These are phyloP conservation scores for Claviceps purpurea DNA, from an alignment of 2,329 filamentous ascomycete species.

Conservation along the genomic window DNA sequence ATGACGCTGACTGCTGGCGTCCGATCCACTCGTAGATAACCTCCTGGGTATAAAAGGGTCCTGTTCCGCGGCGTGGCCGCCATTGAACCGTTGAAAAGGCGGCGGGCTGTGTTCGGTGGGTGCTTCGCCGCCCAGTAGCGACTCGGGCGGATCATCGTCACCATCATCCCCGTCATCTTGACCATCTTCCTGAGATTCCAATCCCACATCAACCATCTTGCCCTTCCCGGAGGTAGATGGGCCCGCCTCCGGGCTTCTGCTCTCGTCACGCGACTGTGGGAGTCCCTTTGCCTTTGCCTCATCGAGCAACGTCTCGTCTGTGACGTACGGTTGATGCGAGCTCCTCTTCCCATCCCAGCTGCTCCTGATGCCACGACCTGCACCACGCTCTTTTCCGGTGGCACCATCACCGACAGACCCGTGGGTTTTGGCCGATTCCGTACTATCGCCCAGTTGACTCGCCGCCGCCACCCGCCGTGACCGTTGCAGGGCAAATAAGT, in stretches of 20 bases:
- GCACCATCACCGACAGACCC: constrained; percentile 22
- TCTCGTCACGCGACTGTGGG: constrained; percentile 16
- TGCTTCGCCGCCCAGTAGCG: constrained; percentile 42
- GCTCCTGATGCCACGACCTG: constrained; percentile 43
- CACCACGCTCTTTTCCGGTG: constrained; percentile 25
- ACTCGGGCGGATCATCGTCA: constrained; percentile 44
- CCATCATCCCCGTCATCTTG: constrained; percentile 41
- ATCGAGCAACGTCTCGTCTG: constrained; percentile 23
- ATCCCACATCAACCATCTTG: constrained; percentile 75
- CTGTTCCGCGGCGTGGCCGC: constrained; percentile 20
- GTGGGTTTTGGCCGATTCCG: constrained; percentile 45
- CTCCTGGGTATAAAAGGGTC: constrained; percentile 25
- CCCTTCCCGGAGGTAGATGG: constrained; percentile 31
- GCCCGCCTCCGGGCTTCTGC: constrained; percentile 15
- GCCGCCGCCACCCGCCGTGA: constrained; percentile 81
- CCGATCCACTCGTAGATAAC: constrained; percentile 32
- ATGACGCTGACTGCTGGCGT: constrained; percentile 26
- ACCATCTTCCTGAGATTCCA: constrained; percentile 53
- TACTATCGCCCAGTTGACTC: constrained; percentile 72
- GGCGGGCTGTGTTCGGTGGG: constrained; percentile 41
- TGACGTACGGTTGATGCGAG: constrained; percentile 15
- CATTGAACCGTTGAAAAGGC: constrained; percentile 47
- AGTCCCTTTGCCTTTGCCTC: constrained; percentile 30
- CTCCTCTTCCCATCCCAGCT: constrained; percentile 48
- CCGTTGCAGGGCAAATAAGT: constrained; percentile 80